Conservation (phyloP, 208 protist genomes). For the Acanthamoeba sp. region DNA sequence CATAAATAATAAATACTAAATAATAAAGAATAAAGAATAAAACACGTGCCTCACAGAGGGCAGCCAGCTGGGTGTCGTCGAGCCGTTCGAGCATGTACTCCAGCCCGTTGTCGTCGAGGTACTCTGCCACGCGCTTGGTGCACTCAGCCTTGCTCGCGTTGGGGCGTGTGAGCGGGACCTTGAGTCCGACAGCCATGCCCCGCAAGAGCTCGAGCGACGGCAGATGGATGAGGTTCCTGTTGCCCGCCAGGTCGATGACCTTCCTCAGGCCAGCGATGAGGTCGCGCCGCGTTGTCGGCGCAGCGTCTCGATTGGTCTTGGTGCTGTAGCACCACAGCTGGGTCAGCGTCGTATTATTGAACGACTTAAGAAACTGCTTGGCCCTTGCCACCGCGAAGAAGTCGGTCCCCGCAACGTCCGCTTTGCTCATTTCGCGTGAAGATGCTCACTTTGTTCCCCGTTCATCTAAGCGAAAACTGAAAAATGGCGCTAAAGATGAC, state of each 20-base stretch:
- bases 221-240: background rate
- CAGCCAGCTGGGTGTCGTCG: slow-evolving; percentile 6
- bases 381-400: background rate
- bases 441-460: no score
- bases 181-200: background rate
- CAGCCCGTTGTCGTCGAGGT: background rate
- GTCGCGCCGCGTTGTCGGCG: background rate
- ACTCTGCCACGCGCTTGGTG: background rate
- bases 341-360: background rate
- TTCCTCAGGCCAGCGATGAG: background rate
- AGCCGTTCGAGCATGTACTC: background rate
- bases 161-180: background rate
- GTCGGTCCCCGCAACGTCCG: background rate
- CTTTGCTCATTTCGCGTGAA: no score
- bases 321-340: background rate
- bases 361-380: background rate
- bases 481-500: background rate
- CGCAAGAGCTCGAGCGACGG: background rate
- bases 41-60: background rate
- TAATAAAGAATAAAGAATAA: background rate
- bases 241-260: background rate
- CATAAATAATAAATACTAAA: background rate
- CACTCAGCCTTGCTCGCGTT: background rate
- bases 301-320: background rate
- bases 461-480: no score